A percentile compares a stretch with the other conserved stretches of the same genome.
Evolutionary conservation across 2,329 filamentous ascomycete species (phyloP).

Genomic region (Penicillium sp.): DNA sequence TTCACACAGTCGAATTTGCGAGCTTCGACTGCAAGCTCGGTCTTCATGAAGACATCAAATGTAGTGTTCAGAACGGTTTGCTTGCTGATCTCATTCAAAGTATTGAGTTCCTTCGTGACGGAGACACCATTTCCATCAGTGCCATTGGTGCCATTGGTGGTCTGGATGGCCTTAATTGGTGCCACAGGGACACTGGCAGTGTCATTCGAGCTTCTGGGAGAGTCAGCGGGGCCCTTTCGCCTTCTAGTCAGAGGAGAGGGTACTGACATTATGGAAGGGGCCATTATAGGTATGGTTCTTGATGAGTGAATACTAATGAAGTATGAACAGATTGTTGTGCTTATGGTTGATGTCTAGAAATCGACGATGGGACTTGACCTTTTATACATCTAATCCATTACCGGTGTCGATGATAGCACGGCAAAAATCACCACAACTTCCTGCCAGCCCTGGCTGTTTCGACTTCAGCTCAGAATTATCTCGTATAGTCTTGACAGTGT

Average conservation of each 20-base stretch:
- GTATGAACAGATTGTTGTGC: neutral
- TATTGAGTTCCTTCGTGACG: neutral
- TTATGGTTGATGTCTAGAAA: neutral
- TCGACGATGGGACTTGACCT: neutral
- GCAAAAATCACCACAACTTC: neutral
- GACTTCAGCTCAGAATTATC: neutral
- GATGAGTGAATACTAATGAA: neutral
- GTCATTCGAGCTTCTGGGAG: slow-evolving; percentile 1
- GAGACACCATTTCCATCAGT: slow-evolving; percentile 1
- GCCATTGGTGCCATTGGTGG: neutral
- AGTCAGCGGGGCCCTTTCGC: slow-evolving; percentile 4
- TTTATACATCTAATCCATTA: neutral
- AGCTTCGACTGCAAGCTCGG: neutral
- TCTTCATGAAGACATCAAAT: neutral
- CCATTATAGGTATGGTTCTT: neutral
- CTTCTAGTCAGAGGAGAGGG: neutral
- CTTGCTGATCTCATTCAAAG: neutral
- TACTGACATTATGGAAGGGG: slow-evolving; percentile 5
- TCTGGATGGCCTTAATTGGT: neutral
- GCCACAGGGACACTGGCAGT: neutral
- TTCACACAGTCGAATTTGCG: slow-evolving; percentile 4
- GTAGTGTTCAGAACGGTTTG: neutral
- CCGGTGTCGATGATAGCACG: neutral
- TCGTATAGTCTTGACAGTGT: neutral
- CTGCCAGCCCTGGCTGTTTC: neutral